Conservation (phyloP, 2,329 filamentous ascomycete genomes). For the Beauveria brongniartii region DNA sequence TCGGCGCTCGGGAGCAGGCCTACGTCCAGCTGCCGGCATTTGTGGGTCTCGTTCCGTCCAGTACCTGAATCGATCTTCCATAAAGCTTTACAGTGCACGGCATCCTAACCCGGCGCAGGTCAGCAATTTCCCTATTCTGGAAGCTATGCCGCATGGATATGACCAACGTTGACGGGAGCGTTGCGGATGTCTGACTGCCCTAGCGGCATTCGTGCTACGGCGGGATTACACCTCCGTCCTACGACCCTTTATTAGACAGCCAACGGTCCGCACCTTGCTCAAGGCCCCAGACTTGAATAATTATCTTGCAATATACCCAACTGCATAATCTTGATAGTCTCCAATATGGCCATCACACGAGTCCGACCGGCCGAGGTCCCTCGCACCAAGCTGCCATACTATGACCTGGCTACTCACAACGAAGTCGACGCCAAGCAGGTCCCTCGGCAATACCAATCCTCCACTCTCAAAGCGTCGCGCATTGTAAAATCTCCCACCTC, state of each 20-base stretch:
- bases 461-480: neutral
- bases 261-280: neutral
- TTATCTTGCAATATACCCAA: neutral
- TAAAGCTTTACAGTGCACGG: neutral
- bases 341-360: conserved; percentile 2
- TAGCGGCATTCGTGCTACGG: conserved; percentile 8
- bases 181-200: conserved; percentile 4
- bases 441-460: neutral
- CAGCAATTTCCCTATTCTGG: conserved; percentile 3
- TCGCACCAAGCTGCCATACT: conserved; percentile 9
- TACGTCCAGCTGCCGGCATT: neutral
- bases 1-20: neutral
- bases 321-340: neutral
- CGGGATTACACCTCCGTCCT: conserved; percentile 7
- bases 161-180: neutral
- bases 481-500: neutral
- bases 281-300: neutral
- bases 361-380: conserved; percentile 3
- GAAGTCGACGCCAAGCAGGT: conserved; percentile 3
- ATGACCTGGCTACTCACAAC: conserved; percentile 6
- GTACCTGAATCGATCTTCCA: conserved; percentile 3
- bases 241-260: conserved; percentile 6
- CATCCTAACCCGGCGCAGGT: neutral
- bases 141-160: conserved; percentile 3
- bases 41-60: conserved; percentile 1